Percentiles rank a stretch among this genome's conserved stretches.
These are phyloP conservation scores for Diaporthe sp. DNA, from an alignment of 2,329 filamentous ascomycete species.

Conservation along the genomic window DNA sequence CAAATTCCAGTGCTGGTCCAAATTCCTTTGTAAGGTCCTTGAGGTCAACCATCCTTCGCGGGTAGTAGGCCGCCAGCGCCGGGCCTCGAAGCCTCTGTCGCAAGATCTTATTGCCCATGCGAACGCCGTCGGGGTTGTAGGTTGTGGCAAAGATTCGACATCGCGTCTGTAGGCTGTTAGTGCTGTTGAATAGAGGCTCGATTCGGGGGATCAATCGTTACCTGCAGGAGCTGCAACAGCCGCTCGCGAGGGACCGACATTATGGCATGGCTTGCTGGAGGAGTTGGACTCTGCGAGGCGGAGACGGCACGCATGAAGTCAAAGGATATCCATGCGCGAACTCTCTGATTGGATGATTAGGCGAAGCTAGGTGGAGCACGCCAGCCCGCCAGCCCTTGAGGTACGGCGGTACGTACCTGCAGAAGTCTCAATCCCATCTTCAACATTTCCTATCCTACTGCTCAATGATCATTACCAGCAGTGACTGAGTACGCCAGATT, in stretches of 20 bases:
- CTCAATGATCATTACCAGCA: background rate
- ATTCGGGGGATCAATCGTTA: constrained; percentile 45
- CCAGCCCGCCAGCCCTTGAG: constrained; percentile 30
- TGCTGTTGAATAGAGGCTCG: constrained; percentile 1
- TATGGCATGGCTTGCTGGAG: constrained; percentile 48
- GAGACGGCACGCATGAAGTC: constrained; percentile 32
- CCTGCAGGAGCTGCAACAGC: constrained; percentile 82
- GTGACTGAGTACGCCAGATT: background rate
- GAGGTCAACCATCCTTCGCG: constrained; percentile 76
- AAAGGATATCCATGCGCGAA: constrained; percentile 21
- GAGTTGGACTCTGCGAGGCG: constrained; percentile 21
- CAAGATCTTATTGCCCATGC: constrained; percentile 91
- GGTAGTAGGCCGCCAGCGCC: constrained; percentile 87
- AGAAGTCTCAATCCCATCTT: background rate
- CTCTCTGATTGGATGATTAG: constrained; percentile 37
- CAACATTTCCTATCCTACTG: background rate
- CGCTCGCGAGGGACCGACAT: constrained; percentile 73
- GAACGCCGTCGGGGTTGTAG: constrained; percentile 85
- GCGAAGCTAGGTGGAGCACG: constrained; percentile 30
- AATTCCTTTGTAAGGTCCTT: constrained; percentile 79
- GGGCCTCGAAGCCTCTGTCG: constrained; percentile 90
- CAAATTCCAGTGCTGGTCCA: constrained; percentile 71
- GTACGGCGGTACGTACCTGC: background rate
- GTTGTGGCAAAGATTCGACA: constrained; percentile 91
- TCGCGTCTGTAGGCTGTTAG: constrained; percentile 71